Conservation (phyloP, 805 yeast genomes). For the Wickerhamomyces queroliae region DNA sequence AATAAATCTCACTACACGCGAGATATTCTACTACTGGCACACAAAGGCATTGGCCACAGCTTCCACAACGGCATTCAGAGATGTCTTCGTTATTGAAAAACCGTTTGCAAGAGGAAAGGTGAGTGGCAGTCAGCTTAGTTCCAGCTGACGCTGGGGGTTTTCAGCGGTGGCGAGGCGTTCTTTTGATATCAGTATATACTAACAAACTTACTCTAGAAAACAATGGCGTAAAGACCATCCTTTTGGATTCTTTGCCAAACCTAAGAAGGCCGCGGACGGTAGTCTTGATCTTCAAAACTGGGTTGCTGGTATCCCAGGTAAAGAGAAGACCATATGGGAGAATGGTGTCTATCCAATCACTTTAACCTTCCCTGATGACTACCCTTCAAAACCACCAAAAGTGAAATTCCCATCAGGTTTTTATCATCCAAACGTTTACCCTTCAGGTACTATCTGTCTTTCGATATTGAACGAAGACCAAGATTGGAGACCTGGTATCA, state of each 20-base stretch:
- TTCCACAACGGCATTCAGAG: too few relatives aligned
- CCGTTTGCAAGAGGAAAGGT: constrained; percentile 85
- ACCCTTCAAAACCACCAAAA: constrained; percentile 96
- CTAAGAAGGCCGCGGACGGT: constrained; percentile 75
- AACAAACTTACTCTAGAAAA: constrained; percentile 43
- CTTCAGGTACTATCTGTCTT: constrained; percentile 94
- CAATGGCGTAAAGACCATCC: constrained; percentile 99
- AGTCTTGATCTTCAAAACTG: constrained; percentile 78
- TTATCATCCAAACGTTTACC: constrained; percentile 96
- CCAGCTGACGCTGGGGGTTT: background rate
- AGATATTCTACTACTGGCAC: too few relatives aligned
- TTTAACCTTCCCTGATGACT: constrained; percentile 80
- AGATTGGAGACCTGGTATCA: constrained; percentile 98
- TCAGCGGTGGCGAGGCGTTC: too few relatives aligned
- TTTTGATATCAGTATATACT: background rate
- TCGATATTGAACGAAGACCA: constrained; percentile 90
- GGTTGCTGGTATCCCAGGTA: constrained; percentile 97
- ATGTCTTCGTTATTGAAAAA: constrained; percentile 24
- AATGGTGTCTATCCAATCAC: constrained; percentile 86
- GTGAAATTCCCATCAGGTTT: constrained; percentile 85
- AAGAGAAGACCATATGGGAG: constrained; percentile 79
- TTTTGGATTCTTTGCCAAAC: constrained; percentile 94
- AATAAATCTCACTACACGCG: too few relatives aligned
- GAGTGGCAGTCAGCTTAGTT: constrained; percentile 18
- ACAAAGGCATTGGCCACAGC: too few relatives aligned